Conservation (phyloP, 257 asterid species). For the Fraxinus excelsior region DNA sequence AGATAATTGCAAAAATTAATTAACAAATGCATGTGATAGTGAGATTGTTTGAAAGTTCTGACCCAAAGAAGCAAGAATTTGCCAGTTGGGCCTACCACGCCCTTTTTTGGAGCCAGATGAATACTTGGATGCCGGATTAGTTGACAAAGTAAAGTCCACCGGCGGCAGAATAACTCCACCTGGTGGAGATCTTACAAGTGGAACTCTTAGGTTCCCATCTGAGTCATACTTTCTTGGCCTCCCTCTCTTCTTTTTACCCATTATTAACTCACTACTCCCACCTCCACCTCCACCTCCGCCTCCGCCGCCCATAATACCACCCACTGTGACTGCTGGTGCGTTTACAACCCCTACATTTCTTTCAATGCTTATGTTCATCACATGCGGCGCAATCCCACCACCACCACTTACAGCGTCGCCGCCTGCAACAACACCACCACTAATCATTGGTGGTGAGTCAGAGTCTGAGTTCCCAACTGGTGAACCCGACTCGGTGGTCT, state of each 20-base stretch:
- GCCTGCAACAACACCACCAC: constrained; percentile 30
- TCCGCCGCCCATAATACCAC: constrained; percentile 14
- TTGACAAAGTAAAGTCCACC: constrained; percentile 62
- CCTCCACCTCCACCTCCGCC: constrained; percentile 35
- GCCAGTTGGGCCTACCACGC: constrained; percentile 66
- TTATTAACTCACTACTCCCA: constrained; percentile 35
- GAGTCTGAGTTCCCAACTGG: constrained; percentile 47
- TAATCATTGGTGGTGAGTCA: constrained; percentile 48
- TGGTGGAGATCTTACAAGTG: constrained; percentile 40
- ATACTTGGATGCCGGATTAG: constrained; percentile 58
- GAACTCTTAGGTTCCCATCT: constrained; percentile 71
- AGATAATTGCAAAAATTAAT: neutral
- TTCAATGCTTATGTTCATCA: constrained; percentile 43
- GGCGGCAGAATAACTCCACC: constrained; percentile 16
- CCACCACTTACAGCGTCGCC: constrained; percentile 21
- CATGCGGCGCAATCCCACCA: constrained; percentile 36
- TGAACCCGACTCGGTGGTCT: constrained; percentile 75
- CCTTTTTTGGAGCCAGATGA: constrained; percentile 53
- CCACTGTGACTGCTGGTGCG: neutral
- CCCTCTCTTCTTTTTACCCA: constrained; percentile 78
- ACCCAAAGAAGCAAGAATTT: constrained; percentile 69
- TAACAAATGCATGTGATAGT: neutral
- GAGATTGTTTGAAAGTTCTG: constrained; percentile 20
- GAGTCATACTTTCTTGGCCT: constrained; percentile 88
- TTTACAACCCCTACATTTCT: constrained; percentile 26